Conservation (phyloP, 1,139 yeast species). For the Sugiyamaella grinbergsii region DNA sequence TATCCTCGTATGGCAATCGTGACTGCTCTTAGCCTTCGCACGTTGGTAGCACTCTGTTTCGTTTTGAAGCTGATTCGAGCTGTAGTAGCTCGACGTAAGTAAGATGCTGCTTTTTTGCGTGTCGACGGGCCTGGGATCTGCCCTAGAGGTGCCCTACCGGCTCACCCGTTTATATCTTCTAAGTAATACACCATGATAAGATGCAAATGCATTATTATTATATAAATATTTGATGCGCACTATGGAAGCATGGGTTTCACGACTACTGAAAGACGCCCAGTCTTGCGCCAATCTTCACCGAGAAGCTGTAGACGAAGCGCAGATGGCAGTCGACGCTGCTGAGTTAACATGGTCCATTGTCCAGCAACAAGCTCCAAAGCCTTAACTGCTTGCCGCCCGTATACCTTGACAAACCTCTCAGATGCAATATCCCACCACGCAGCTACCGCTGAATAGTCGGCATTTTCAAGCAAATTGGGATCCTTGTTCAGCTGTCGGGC, state of each 20-base stretch:
- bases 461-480: slow-evolving; percentile 53
- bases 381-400: slow-evolving; percentile 72
- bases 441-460: slow-evolving; percentile 71
- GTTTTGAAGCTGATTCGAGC: neutral
- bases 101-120: no score
- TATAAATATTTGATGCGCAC: neutral
- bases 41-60: slow-evolving; percentile 4
- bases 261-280: slow-evolving; percentile 39
- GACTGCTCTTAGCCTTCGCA: slow-evolving; percentile 13
- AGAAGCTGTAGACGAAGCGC: slow-evolving; percentile 73
- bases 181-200: no score
- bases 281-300: slow-evolving; percentile 71
- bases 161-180: no score
- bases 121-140: no score
- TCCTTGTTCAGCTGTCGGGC: slow-evolving; percentile 70
- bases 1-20: slow-evolving; percentile 21
- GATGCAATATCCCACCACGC: slow-evolving; percentile 95
- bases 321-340: slow-evolving; percentile 62
- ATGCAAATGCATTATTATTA: no score
- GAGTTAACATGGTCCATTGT: slow-evolving; percentile 55
- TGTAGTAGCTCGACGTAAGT: no score
- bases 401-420: slow-evolving; percentile 53
- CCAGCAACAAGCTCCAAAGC: slow-evolving; percentile 51
- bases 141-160: no score
- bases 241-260: slow-evolving; percentile 13